A percentile compares a stretch with the other conserved stretches of the same genome.
Conservation (phyloP, 2,329 filamentous ascomycete genomes). For the Hypoxylon sp. region DNA sequence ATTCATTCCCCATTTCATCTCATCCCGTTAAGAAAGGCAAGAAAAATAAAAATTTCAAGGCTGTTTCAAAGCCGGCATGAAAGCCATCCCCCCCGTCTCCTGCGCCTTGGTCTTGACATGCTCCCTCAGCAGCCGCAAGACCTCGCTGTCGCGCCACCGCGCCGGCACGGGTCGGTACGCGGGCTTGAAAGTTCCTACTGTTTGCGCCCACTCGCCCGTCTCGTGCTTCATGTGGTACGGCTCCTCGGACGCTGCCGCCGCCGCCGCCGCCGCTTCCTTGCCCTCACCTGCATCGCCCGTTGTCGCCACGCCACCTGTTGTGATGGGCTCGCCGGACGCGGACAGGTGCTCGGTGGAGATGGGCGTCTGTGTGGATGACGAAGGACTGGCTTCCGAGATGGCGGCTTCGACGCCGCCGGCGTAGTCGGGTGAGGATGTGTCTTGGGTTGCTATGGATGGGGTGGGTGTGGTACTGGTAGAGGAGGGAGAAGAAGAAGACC, state of each 20-base stretch:
- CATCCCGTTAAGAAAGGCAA: too few relatives aligned
- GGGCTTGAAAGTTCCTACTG: slow-evolving; percentile 90
- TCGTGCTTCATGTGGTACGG: slow-evolving; percentile 47
- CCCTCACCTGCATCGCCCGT: slow-evolving; percentile 40
- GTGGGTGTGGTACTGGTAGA: slow-evolving; percentile 34
- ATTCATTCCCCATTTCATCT: too few relatives aligned
- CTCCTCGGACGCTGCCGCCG: slow-evolving; percentile 47
- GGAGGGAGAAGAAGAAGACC: slow-evolving; percentile 22
- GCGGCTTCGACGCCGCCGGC: slow-evolving; percentile 42
- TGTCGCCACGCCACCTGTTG: slow-evolving; percentile 41
- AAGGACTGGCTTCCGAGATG: slow-evolving; percentile 22
- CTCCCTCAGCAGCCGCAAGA: slow-evolving; percentile 76
- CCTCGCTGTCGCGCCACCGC: slow-evolving; percentile 85
- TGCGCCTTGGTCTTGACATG: slow-evolving; percentile 78
- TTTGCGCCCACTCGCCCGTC: slow-evolving; percentile 93
- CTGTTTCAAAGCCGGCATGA: slow-evolving; percentile 60
- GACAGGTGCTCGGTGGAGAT: background rate
- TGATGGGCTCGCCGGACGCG: slow-evolving; percentile 31
- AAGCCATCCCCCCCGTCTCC: slow-evolving; percentile 62
- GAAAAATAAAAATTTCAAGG: too few relatives aligned
- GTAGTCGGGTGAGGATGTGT: slow-evolving; percentile 59
- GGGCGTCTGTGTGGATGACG: slow-evolving; percentile 1
- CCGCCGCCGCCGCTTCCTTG: slow-evolving; percentile 40
- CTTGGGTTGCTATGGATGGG: slow-evolving; percentile 57
- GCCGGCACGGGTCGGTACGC: slow-evolving; percentile 89